phyloP scores from a whole-genome alignment of 306 rosid genomes.

The Cucurbita pepo region DNA sequence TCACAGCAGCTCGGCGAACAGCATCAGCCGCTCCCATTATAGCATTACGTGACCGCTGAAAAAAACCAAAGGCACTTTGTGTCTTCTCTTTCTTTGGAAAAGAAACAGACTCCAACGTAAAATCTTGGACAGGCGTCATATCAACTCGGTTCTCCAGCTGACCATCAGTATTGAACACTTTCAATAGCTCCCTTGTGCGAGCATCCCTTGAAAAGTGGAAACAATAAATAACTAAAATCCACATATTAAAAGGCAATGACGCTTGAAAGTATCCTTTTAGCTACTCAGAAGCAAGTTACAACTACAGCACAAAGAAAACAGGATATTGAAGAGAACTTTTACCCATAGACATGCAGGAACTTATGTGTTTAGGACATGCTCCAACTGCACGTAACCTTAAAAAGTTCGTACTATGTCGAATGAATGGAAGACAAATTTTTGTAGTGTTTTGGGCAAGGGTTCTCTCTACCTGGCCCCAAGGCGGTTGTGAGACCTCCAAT shows the following conservation, averaged over 20 bases:
- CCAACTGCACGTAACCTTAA: not conserved
- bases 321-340: not conserved
- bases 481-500: not conserved
- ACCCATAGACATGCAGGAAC: not conserved
- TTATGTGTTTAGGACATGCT: not conserved
- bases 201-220: constrained; percentile 50
- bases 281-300: not conserved
- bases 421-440: not conserved
- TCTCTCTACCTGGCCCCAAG: not conserved
- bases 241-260: not conserved
- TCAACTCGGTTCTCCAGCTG: constrained; percentile 74
- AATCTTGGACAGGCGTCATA: constrained; percentile 44
- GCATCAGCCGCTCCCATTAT: constrained; percentile 96
- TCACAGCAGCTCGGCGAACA: constrained; percentile 84
- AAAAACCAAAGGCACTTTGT: constrained; percentile 74
- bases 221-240: not conserved
- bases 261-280: not conserved
- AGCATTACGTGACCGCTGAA: constrained; percentile 93
- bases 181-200: constrained; percentile 74
- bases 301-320: not conserved
- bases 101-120: constrained; percentile 43
- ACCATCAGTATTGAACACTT: constrained; percentile 80
- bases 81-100: constrained; percentile 53
- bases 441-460: not conserved
- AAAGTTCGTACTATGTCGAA: not conserved